Base-by-base conservation (phyloP, 345 rosid genomes). In the Populus pruinosa region DNA sequence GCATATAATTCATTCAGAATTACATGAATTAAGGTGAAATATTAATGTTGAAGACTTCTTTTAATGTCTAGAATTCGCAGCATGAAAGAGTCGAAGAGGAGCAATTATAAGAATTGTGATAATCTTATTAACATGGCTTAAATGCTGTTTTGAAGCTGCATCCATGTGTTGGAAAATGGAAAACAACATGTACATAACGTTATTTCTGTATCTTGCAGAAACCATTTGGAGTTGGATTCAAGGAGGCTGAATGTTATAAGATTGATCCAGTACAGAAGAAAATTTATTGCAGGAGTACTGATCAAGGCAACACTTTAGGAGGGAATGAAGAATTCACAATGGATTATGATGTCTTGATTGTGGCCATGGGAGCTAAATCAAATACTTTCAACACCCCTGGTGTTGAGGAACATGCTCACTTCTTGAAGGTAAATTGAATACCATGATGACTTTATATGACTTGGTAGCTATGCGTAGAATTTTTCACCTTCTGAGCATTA, bases 321-420 rank as follows among this genome's bases (percentile, higher is more conserved):
- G 86, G 81, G 16, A 80, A 56, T 18, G 85, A 85, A 17, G 97
- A 94, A 77, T 92, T 94, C 78, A 67, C 84, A 47, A 50, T 92
- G 80, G 98, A 94, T 65, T 94, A 90, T 76, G 97, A 92, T 78
- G 83, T 88, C 61, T 80, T 94, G 47, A 77, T 94, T 16, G 70
- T 94, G 17, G 91, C 92, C 23, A 87, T 90, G 64, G 98, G 95
- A 74, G 98, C 95, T 63, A 83, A 82, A 63, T 78, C 90, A 10
- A 94, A 91, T 78, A 94, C 98, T 39, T 92, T 94, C 81, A 91
- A 88, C 81, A 92, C 94, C 7, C 95, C 97, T 36, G 93, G 98
- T 68, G 98, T 92, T 25, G 86, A 83, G 72, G 92, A 94, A 70
- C 71, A 91, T 79, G 89, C 93, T 5, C 86, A 86, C 36, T 94